Conservation (phyloP, 2,329 filamentous ascomycete genomes). For the Phialophora chinensis region DNA sequence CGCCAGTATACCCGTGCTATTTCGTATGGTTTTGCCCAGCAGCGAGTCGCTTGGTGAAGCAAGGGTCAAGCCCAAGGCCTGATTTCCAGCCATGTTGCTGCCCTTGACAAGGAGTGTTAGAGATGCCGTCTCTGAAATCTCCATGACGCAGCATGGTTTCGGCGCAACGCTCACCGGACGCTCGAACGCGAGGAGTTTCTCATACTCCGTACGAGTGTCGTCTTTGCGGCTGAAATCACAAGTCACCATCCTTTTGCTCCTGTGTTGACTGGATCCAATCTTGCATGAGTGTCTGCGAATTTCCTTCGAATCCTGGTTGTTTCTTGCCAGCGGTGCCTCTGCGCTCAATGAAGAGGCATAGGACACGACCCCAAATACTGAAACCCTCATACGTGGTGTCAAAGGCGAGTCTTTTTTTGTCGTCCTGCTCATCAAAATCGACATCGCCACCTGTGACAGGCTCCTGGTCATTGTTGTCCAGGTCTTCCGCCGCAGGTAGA, state of each 20-base stretch:
- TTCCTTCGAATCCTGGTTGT: constrained; percentile 46
- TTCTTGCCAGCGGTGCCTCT: constrained; percentile 58
- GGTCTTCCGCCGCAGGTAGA: constrained; percentile 32
- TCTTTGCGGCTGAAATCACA: constrained; percentile 1
- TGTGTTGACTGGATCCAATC: constrained; percentile 86
- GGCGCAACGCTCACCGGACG: background rate
- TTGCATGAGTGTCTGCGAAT: constrained; percentile 76
- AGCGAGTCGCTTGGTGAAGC: background rate
- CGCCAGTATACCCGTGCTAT: background rate
- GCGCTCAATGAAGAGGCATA: constrained; percentile 87
- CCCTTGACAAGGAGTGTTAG: background rate
- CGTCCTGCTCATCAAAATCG: constrained; percentile 55
- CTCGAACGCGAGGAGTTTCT: background rate
- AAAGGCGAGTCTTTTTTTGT: constrained; percentile 90
- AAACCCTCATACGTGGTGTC: constrained; percentile 93
- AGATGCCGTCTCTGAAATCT: background rate
- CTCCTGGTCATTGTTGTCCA: constrained; percentile 24
- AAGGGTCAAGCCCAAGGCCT: background rate
- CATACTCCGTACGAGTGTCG: background rate
- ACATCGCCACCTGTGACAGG: constrained; percentile 9
- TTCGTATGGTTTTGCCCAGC: background rate
- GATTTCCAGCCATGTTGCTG: background rate
- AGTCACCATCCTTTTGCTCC: constrained; percentile 46
- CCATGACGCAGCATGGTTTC: background rate
- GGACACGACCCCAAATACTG: constrained; percentile 88